Conservation (phyloP, 257 asterid species). For the Rauvolfia tetraphylla region DNA sequence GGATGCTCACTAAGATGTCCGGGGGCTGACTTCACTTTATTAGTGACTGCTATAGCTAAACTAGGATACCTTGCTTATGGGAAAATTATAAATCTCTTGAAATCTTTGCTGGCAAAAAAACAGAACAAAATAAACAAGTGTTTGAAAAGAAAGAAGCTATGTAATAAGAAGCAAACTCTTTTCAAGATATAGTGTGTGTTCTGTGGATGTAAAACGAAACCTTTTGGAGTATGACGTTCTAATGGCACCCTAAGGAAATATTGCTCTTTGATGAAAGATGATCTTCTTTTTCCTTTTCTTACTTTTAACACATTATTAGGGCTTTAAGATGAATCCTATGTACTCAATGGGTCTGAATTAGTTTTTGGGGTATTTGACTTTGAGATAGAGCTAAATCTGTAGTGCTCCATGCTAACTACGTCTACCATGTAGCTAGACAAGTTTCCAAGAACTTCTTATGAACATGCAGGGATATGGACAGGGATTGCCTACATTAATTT, state of each 20-base stretch:
- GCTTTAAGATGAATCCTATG: background rate
- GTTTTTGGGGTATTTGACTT: background rate
- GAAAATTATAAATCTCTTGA: background rate
- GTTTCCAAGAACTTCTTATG: background rate
- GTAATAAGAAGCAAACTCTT: background rate
- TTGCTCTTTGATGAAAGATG: background rate
- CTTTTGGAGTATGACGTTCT: background rate
- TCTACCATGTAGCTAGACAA: background rate
- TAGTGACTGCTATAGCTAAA: background rate
- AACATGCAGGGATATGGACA: background rate
- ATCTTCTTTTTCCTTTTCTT: background rate
- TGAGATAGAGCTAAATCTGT: background rate
- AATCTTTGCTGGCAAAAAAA: background rate
- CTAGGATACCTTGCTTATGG: background rate
- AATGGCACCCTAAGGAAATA: background rate
- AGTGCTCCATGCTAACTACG: background rate
- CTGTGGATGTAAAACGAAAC: background rate
- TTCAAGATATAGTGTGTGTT: background rate
- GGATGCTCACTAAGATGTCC: background rate
- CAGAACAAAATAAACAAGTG: background rate
- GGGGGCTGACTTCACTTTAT: background rate
- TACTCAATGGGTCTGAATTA: background rate
- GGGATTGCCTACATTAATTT: background rate
- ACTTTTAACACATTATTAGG: background rate
- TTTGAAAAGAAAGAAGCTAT: background rate